These are phyloP conservation scores for Gliomastix tumulicola DNA, from an alignment of 2,329 filamentous ascomycete species.

Conservation along the genomic window DNA sequence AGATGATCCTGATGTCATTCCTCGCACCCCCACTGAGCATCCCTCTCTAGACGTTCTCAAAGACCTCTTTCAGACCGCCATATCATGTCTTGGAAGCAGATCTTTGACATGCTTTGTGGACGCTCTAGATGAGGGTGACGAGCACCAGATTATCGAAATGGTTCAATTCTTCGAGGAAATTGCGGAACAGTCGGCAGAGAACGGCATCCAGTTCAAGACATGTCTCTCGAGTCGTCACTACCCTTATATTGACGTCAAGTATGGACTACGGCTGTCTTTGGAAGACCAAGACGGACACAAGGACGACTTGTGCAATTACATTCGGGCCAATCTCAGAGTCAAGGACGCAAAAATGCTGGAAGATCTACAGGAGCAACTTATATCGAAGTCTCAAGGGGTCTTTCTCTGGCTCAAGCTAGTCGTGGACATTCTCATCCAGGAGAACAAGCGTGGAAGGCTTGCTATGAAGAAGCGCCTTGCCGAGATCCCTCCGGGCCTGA, in stretches of 20 bases:
- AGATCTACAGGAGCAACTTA: constrained; percentile 13
- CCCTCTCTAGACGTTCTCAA: not conserved
- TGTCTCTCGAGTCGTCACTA: constrained; percentile 43
- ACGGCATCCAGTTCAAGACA: constrained; percentile 15
- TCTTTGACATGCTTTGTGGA: not conserved
- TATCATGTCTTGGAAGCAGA: not conserved
- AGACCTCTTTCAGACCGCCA: not conserved
- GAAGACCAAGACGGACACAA: constrained; percentile 9
- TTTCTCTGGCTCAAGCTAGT: constrained; percentile 16
- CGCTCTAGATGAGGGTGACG: not conserved
- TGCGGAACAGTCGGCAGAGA: not conserved
- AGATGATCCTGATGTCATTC: not conserved
- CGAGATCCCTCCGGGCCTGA: constrained; percentile 28
- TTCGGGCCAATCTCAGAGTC: constrained; percentile 11
- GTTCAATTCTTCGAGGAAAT: not conserved
- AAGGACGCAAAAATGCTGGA: constrained; percentile 19
- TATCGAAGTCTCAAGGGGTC: constrained; percentile 25
- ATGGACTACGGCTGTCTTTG: constrained; percentile 13
- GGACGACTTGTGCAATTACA: constrained; percentile 17
- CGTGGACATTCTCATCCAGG: constrained; percentile 23
- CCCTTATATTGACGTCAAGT: constrained; percentile 26
- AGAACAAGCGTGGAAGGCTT: constrained; percentile 16
- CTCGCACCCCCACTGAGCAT: not conserved
- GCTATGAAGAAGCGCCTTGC: constrained; percentile 17
- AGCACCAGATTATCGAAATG: not conserved